phyloP scores from a whole-genome alignment of 2,329 filamentous ascomycete species.

The Ophiostoma sp. region DNA sequence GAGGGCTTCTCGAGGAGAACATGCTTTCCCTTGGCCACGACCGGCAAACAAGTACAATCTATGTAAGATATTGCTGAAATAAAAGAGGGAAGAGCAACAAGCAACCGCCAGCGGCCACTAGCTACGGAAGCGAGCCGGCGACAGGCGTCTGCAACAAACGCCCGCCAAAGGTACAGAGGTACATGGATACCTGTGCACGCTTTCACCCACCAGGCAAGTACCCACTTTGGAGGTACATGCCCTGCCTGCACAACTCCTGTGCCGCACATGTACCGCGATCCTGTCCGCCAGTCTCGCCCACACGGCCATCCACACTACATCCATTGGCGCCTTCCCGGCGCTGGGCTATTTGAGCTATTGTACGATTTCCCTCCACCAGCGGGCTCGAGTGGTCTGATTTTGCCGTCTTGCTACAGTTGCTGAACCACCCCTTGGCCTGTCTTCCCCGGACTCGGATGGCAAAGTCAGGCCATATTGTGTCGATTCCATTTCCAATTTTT shows the following conservation, averaged over 20 bases:
- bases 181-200: not conserved
- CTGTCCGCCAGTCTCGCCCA: conserved; percentile 7
- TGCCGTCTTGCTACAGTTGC: conserved; percentile 25
- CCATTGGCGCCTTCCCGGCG: conserved; percentile 23
- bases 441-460: conserved; percentile 25
- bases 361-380: conserved; percentile 27
- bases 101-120: not conserved
- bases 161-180: not conserved
- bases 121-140: conserved; percentile 4
- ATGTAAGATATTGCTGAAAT: too few species aligned
- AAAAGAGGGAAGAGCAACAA: not conserved
- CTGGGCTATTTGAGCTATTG: conserved; percentile 25
- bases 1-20: conserved; percentile 53
- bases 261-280: not conserved
- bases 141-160: not conserved
- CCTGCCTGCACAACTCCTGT: not conserved
- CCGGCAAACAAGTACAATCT: too few species aligned
- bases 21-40: conserved; percentile 44
- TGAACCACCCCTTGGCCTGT: conserved; percentile 23
- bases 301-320: conserved; percentile 18
- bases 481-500: conserved; percentile 19
- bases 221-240: not conserved
- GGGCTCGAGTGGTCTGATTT: conserved; percentile 28
- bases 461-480: conserved; percentile 28
- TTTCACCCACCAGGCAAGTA: not conserved